Evolutionary conservation across 805 yeast genomes (phyloP).

Genomic region (Wickerhamiella musiphila): DNA sequence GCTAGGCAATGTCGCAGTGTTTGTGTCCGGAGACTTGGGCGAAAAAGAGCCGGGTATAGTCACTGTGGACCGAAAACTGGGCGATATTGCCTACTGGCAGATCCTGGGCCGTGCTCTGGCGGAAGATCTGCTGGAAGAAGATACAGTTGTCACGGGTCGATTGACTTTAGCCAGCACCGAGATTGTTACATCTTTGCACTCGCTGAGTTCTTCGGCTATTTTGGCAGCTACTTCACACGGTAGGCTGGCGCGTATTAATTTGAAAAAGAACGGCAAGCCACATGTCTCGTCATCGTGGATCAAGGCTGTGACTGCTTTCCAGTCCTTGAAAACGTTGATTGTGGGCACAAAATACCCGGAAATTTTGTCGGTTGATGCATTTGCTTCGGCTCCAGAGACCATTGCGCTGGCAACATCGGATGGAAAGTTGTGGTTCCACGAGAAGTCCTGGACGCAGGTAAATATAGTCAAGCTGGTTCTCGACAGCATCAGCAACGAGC

Average conservation of each 20-base stretch:
- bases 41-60: constrained; percentile 49
- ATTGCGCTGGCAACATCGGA: too few relatives aligned
- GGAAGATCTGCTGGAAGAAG: constrained; percentile 31
- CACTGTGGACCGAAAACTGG: constrained; percentile 40
- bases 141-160: constrained; percentile 21
- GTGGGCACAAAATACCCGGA: too few relatives aligned
- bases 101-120: constrained; percentile 57
- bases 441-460: too few relatives aligned
- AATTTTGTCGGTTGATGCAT: too few relatives aligned
- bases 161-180: constrained; percentile 37
- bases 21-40: constrained; percentile 42
- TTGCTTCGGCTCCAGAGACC: too few relatives aligned
- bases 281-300: constrained; percentile 14
- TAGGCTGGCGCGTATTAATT: constrained; percentile 40
- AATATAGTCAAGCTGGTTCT: too few relatives aligned
- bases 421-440: too few relatives aligned
- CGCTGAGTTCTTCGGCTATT: constrained; percentile 60
- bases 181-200: constrained; percentile 35
- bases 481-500: too few relatives aligned
- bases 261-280: constrained; percentile 58
- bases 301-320: constrained; percentile 17
- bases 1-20: constrained; percentile 26
- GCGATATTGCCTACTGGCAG: constrained; percentile 52
- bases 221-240: constrained; percentile 54
- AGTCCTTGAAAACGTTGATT: constrained; percentile 14